Evolutionary conservation across 768 basidiomycete genomes (phyloP), one percentile per base, ranked within the genome.

Genomic region (Leccinum uliginosum): DNA sequence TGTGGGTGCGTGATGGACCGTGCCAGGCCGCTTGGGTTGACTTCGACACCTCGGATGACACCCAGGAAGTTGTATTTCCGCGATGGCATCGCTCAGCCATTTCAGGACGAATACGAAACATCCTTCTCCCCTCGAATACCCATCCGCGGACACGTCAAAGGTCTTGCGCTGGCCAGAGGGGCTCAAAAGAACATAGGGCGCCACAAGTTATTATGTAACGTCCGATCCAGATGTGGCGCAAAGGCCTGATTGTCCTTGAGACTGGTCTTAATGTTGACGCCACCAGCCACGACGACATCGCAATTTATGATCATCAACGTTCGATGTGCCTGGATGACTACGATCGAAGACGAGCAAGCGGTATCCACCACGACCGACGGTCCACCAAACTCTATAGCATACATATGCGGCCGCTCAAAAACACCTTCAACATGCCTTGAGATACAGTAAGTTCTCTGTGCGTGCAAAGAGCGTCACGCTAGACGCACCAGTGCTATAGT

Each of bases 331-430:
- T 90, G 80, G 24, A 90, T 73, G 8, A 86, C 86, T 12, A 86
- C 80, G 30, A 78, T 71, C 5, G 86, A 86, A 4, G 86, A 86
- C 9, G 87, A 90, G 66, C 89, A 90, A 1, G 87, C 86, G 0
- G 88, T 90, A 58, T 91, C 86, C 32, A 87, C 71, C 1, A 86
- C 85, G n/a, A 87, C 73, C 0, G 87, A 89, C 2, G 87, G 87
- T 0, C 89, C 89, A 34, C 83, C 75, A 46, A 87, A 75, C 55
- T 81, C 75, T 76, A 89, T 82, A 4, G 80, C 82, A 60, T 87
- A 83, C 1, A 86, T 50, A 90, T 76, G 23, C 86, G 83, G 9
- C 89, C 87, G 56, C 84, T 85, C 47, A 88, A 70, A 66, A 89
- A 89, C 30, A 86, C 80, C 40, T 73, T 76, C 50, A 88, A 63